Conservation (phyloP, 768 basidiomycete genomes). For the Amanita subjunquillea region DNA sequence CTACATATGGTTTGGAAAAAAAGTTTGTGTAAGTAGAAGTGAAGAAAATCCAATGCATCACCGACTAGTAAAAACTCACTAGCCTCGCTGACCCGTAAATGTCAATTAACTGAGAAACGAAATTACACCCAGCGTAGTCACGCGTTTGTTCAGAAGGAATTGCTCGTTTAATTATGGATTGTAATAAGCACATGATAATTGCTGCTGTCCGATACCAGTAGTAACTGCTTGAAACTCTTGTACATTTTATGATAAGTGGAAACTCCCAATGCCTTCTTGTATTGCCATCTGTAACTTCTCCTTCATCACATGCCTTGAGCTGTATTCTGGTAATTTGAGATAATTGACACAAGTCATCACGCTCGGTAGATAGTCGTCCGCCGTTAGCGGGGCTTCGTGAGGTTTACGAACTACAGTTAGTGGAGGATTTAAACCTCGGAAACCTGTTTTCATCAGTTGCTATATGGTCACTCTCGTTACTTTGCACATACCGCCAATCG, state of each 20-base stretch:
- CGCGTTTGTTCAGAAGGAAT: too few relatives aligned
- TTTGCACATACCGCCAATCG: constrained; percentile 73
- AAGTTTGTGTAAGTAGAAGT: too few relatives aligned
- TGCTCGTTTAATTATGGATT: too few relatives aligned
- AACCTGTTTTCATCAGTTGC: constrained; percentile 38
- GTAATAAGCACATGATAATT: constrained; percentile 9
- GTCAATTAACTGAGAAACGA: too few relatives aligned
- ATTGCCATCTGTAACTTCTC: constrained; percentile 80
- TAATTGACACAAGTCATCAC: constrained; percentile 99
- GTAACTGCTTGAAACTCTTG: background rate
- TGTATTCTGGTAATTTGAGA: constrained; percentile 93
- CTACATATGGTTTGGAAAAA: too few relatives aligned
- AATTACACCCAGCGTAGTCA: too few relatives aligned
- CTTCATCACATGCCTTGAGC: constrained; percentile 73
- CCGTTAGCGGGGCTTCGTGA: constrained; percentile 81
- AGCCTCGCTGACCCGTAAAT: too few relatives aligned
- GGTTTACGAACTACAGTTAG: constrained; percentile 97
- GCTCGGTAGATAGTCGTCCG: constrained; percentile 92
- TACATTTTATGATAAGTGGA: constrained; percentile 79
- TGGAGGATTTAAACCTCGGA: constrained; percentile 88
- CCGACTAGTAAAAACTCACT: too few relatives aligned
- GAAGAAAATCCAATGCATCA: too few relatives aligned
- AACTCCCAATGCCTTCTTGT: constrained; percentile 90
- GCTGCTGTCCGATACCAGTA: constrained; percentile 4
- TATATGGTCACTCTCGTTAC: background rate